A percentile compares a stretch with the other conserved stretches of the same genome.
phyloP scores from a whole-genome alignment of 2,329 filamentous ascomycete genomes.

The Calycina herbarum region DNA sequence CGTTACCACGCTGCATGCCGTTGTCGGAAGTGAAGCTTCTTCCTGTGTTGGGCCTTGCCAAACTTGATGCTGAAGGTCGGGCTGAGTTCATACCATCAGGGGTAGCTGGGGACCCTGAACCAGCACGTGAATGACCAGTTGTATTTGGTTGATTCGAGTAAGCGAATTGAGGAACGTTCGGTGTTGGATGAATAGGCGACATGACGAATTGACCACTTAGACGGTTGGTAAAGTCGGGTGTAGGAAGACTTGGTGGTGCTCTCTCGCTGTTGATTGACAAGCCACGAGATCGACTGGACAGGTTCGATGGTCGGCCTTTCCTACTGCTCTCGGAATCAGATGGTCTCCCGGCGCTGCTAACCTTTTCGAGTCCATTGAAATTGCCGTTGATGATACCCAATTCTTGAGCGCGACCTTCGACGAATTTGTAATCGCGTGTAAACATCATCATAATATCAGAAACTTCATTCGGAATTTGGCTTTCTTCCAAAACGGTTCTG shows the following conservation, averaged over 20 bases:
- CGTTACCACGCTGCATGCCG: constrained; percentile 52
- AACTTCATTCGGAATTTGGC: constrained; percentile 63
- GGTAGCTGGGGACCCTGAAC: constrained; percentile 57
- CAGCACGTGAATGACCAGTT: constrained; percentile 51
- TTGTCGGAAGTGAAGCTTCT: constrained; percentile 57
- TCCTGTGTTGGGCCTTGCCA: constrained; percentile 56
- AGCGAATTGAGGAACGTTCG: constrained; percentile 48
- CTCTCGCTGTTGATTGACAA: constrained; percentile 63
- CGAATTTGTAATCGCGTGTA: constrained; percentile 73
- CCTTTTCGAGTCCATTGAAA: constrained; percentile 43
- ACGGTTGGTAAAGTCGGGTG: constrained; percentile 65
- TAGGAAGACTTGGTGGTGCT: constrained; percentile 62
- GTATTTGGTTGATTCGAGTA: constrained; percentile 55
- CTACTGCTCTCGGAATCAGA: constrained; percentile 39
- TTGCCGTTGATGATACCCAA: constrained; percentile 78
- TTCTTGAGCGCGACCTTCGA: constrained; percentile 68
- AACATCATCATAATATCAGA: constrained; percentile 76
- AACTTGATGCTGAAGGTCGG: constrained; percentile 33
- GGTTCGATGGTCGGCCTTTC: constrained; percentile 36
- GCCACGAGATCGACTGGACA: constrained; percentile 51
- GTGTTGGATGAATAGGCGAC: constrained; percentile 51
- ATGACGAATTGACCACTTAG: constrained; percentile 59
- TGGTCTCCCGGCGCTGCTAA: constrained; percentile 18
- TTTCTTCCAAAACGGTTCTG: constrained; percentile 68
- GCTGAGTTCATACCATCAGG: constrained; percentile 53